phyloP scores from a whole-genome alignment of 1,284 basidiomycete species.

The Tremellales sp. region DNA sequence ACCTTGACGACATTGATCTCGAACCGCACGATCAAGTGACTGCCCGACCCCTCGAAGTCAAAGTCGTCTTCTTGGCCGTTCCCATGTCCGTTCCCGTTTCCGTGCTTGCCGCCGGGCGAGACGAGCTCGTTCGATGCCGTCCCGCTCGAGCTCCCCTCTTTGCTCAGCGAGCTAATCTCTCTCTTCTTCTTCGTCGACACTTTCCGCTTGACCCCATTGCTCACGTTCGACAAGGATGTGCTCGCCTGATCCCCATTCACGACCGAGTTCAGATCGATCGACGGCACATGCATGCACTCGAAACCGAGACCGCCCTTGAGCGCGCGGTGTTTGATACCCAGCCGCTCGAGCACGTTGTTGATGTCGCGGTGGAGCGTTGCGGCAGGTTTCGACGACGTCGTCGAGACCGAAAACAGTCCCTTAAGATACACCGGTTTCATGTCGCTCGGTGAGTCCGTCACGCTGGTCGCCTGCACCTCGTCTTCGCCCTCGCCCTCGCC shows the following conservation, averaged over 20 bases:
- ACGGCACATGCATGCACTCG: conserved; percentile 92
- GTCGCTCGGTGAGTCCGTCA: conserved; percentile 53
- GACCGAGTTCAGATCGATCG: conserved; percentile 79
- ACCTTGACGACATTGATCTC: conserved; percentile 95
- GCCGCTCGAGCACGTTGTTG: conserved; percentile 78
- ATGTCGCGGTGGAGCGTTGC: conserved; percentile 78
- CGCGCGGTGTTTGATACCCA: conserved; percentile 91
- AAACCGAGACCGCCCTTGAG: conserved; percentile 87
- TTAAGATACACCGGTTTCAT: conserved; percentile 86
- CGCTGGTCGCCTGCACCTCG: conserved; percentile 21
- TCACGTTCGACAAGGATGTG: conserved; percentile 19
- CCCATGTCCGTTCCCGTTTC: conserved; percentile 2
- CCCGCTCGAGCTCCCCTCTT: conserved; percentile 15
- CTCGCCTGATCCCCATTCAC: conserved; percentile 43
- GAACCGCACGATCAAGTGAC: conserved; percentile 79
- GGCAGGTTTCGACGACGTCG: conserved; percentile 87
- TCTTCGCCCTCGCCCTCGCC: conserved; percentile 12
- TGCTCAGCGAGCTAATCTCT: conserved; percentile 1
- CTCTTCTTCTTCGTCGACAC: conserved; percentile 7
- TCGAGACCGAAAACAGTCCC: conserved; percentile 89
- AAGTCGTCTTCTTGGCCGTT: background rate
- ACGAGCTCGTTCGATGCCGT: no score
- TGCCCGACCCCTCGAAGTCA: conserved; percentile 49
- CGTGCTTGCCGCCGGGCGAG: background rate
- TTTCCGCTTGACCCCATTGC: no score